Percentiles rank a stretch among this genome's conserved stretches.
These are phyloP conservation scores for Mortierella sp. DNA, from an alignment of 371 early-diverging fungal species.

Conservation along the genomic window DNA sequence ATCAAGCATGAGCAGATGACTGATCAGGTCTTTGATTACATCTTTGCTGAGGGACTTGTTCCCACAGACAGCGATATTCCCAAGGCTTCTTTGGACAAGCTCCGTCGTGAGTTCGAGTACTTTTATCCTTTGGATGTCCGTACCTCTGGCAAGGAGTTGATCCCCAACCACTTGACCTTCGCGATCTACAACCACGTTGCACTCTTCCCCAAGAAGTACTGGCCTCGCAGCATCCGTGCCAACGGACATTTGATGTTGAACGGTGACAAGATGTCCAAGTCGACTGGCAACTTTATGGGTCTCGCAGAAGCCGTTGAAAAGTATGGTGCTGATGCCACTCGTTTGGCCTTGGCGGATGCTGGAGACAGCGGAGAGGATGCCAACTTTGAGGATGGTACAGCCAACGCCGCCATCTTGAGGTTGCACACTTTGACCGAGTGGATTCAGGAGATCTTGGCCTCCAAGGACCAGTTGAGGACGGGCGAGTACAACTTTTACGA, in stretches of 20 bases:
- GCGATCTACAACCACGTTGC: slow-evolving; percentile 99
- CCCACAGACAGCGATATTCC: slow-evolving; percentile 75
- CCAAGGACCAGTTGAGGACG: slow-evolving; percentile 46
- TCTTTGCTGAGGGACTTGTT: slow-evolving; percentile 81
- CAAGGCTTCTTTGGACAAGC: slow-evolving; percentile 69
- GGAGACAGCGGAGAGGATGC: slow-evolving; percentile 99
- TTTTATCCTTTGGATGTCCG: slow-evolving; percentile 99
- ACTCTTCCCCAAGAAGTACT: slow-evolving; percentile 92
- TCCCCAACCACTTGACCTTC: slow-evolving; percentile 99
- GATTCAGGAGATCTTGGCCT: slow-evolving; percentile 72
- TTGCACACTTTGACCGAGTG: slow-evolving; percentile 94
- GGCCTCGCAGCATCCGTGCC: slow-evolving; percentile 94
- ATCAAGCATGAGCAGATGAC: slow-evolving; percentile 89
- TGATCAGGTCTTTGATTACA: slow-evolving; percentile 97
- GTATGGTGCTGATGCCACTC: slow-evolving; percentile 98
- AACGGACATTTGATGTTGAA: slow-evolving; percentile 99
- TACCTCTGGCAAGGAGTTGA: slow-evolving; percentile 98
- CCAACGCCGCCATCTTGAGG: slow-evolving; percentile 96
- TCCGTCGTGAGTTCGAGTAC: slow-evolving; percentile 94
- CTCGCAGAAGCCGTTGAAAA: slow-evolving; percentile 86
- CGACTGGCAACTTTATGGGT: slow-evolving; percentile 99
- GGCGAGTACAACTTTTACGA: slow-evolving; percentile 80
- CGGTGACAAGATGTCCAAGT: slow-evolving; percentile 99
- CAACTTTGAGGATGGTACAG: slow-evolving; percentile 98
- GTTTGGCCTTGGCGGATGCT: slow-evolving; percentile 95